phyloP scores from a whole-genome alignment of 1,139 yeast species.

The Hemisphaericaspora lyxosophila region DNA sequence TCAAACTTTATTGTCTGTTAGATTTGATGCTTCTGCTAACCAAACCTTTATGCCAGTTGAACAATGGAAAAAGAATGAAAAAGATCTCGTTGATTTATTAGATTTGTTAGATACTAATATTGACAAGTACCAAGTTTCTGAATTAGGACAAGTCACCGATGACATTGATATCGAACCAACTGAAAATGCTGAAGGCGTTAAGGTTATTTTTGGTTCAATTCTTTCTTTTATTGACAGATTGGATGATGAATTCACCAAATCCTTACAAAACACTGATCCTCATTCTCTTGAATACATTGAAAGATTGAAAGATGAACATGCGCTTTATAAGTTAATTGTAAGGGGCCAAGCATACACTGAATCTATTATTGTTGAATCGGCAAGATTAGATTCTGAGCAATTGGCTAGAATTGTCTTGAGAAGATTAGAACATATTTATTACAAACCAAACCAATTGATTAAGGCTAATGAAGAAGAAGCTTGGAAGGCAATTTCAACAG shows the following conservation, averaged over 20 bases:
- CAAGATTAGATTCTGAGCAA: conserved; percentile 53
- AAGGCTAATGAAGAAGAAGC: conserved; percentile 67
- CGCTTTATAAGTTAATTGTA: conserved; percentile 71
- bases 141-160: conserved; percentile 74
- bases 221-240: conserved; percentile 87
- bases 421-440: conserved; percentile 90
- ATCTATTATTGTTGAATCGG: conserved; percentile 48
- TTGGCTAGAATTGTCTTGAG: conserved; percentile 76
- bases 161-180: conserved; percentile 78
- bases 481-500: conserved; percentile 51
- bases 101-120: conserved; percentile 65
- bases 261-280: conserved; percentile 87
- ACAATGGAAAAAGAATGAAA: conserved; percentile 75
- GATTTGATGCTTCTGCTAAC: conserved; percentile 76
- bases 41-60: conserved; percentile 74
- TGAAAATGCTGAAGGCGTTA: conserved; percentile 63
- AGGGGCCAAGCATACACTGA: conserved; percentile 88
- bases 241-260: conserved; percentile 90
- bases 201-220: conserved; percentile 78
- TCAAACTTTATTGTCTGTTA: conserved; percentile 79
- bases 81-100: conserved; percentile 63
- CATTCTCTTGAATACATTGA: conserved; percentile 93
- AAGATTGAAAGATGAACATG: conserved; percentile 84
- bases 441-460: conserved; percentile 81
- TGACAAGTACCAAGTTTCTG: conserved; percentile 66